Evolutionary conservation across 73 alveolate genomes (phyloP).

Genomic region (Symbiodinium pilosum): DNA sequence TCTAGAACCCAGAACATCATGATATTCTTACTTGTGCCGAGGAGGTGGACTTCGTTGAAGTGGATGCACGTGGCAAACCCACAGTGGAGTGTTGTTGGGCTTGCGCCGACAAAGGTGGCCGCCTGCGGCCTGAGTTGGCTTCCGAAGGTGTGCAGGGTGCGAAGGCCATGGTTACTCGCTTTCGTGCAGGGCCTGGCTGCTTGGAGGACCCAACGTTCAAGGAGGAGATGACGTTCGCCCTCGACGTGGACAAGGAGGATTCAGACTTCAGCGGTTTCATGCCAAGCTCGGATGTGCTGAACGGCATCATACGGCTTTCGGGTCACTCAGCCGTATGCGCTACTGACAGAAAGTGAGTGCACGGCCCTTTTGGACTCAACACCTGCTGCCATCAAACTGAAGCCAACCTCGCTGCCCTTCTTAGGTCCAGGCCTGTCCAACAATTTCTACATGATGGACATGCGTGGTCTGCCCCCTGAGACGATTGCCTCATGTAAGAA

Average conservation of each 20-base stretch:
- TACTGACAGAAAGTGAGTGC: neutral
- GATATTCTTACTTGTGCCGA: no score
- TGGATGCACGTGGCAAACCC: neutral
- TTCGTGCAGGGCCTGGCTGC: neutral
- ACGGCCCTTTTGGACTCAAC: neutral
- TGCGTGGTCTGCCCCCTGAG: neutral
- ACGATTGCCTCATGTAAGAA: neutral
- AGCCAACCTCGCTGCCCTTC: neutral
- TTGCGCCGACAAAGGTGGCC: neutral
- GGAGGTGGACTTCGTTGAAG: neutral
- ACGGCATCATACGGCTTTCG: neutral
- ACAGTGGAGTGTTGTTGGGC: neutral
- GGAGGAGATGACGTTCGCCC: neutral
- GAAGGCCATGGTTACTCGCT: neutral
- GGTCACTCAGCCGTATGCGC: neutral
- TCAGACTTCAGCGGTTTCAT: neutral
- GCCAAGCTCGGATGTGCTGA: neutral
- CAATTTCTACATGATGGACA: neutral
- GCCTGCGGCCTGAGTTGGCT: neutral
- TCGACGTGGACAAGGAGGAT: neutral
- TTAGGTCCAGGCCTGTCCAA: neutral
- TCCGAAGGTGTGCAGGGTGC: neutral
- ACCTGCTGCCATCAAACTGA: neutral
- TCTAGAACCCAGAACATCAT: no score
- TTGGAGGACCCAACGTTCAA: neutral